Base-by-base conservation (phyloP, 768 basidiomycete species). In the Rhodotorula sphaerocarpa region DNA sequence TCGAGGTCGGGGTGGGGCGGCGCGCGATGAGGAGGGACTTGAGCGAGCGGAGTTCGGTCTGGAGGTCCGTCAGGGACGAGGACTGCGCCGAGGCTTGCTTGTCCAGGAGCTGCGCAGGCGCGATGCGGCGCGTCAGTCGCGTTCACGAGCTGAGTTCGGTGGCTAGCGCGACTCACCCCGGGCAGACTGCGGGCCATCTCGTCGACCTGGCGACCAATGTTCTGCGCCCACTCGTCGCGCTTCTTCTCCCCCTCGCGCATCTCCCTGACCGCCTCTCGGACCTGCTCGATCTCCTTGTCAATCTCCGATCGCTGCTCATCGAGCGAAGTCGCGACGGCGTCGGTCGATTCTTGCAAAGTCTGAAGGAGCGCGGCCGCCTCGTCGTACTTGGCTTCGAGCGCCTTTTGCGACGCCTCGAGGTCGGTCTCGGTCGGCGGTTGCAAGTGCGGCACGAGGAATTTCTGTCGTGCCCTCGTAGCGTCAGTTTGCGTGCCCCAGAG, bases 11-110 rank as follows among this genome's bases (percentile, higher is more conserved):
- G 30, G 48, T 28, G 11, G 62, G 65, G 31, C 63, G 65, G 21
- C 65, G 70, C 14, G 59, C 64, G 53, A 63, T 62, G 12, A 96
- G 77, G 30, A 97, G 80, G 0, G 91, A 84, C 75, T 96, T 96
- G 64, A 97, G 79, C 0, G 92, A 96, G 73, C 91, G 90, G 71
- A 97, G 81, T 73, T 97, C 93, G 69, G 90, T 85, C 70, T 95
- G 91, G 18, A 97, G 79, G 70, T 96, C 93, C 56, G 80, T 77
- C 20, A 96, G 79, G 2, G 90, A 88, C 63, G 86, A 83, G 27
- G 83, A 81, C 75, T 95, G 90, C 20, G 82, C 80, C 57, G 89
- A 86, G 74, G 90, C 88, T 73, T 86, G 88, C 77, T 88, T 91
- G 59, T 95, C 89, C 56, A 95, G 86, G 87, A 96, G 88, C 92